Percentiles rank a stretch among this genome's conserved stretches.
phyloP scores from a whole-genome alignment of 169 alveolate genomes.

The Babesia ovis region DNA sequence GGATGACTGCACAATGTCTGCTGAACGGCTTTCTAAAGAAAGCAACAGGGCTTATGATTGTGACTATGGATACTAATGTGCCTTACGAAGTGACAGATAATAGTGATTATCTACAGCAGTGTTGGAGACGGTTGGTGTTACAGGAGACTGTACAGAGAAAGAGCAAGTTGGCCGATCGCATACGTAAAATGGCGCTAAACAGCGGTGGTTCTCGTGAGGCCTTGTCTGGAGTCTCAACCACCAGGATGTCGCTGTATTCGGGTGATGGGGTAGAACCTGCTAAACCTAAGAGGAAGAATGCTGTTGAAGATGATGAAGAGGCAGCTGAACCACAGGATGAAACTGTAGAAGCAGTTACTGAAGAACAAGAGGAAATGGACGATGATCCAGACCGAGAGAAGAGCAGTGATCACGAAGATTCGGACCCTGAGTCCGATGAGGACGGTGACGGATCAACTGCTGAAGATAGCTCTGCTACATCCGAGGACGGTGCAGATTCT shows the following conservation, averaged over 20 bases:
- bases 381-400: conserved; percentile 71
- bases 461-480: conserved; percentile 21
- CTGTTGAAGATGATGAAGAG: conserved; percentile 26
- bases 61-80: conserved; percentile 60
- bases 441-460: background rate
- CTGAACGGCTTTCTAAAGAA: conserved; percentile 49
- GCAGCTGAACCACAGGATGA: conserved; percentile 14
- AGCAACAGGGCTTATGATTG: conserved; percentile 47
- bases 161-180: conserved; percentile 55
- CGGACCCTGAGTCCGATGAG: conserved; percentile 58
- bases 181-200: conserved; percentile 47
- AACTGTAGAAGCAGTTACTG: conserved; percentile 66
- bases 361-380: conserved; percentile 62
- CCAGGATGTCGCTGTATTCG: conserved; percentile 37
- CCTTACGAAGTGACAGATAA: conserved; percentile 58
- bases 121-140: conserved; percentile 51
- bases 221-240: conserved; percentile 10
- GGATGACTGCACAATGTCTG: conserved; percentile 45
- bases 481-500: background rate
- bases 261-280: conserved; percentile 63
- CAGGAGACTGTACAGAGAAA: conserved; percentile 40
- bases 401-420: conserved; percentile 67
- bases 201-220: conserved; percentile 41
- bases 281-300: conserved; percentile 28
- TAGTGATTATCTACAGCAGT: conserved; percentile 54